Conservation (phyloP, 2,329 filamentous ascomycete species). For the Waltergamsia citrina region DNA sequence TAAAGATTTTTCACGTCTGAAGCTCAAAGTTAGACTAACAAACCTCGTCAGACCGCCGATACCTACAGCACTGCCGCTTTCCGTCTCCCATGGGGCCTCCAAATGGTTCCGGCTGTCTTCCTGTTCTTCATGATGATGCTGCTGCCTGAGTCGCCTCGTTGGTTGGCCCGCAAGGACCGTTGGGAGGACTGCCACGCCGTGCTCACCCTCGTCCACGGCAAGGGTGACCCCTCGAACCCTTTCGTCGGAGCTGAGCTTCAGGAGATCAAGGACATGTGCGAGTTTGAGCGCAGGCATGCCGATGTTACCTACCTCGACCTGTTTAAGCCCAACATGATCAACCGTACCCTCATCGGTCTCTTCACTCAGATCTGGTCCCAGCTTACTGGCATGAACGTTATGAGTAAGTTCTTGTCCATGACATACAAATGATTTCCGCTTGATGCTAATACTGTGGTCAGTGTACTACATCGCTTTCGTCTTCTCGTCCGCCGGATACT, state of each 20-base stretch:
- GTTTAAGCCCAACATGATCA: slow-evolving; percentile 56
- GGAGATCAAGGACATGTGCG: slow-evolving; percentile 65
- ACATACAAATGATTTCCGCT: background rate
- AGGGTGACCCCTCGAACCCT: slow-evolving; percentile 53
- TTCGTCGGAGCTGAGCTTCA: slow-evolving; percentile 60
- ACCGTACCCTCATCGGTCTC: slow-evolving; percentile 39
- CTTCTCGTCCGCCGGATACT: slow-evolving; percentile 28
- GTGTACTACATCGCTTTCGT: slow-evolving; percentile 53
- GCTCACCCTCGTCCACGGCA: slow-evolving; percentile 50
- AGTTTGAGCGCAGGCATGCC: slow-evolving; percentile 61
- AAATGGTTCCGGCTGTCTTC: slow-evolving; percentile 52
- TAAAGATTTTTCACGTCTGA: no score
- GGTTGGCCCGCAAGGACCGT: slow-evolving; percentile 53
- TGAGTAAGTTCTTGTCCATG: slow-evolving; percentile 35
- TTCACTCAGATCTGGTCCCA: slow-evolving; percentile 49
- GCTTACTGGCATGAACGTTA: slow-evolving; percentile 46
- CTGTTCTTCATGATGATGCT: slow-evolving; percentile 50
- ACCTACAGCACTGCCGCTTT: slow-evolving; percentile 43
- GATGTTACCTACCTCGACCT: slow-evolving; percentile 65
- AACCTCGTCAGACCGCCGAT: no score
- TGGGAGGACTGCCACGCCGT: slow-evolving; percentile 47
- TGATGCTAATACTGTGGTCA: no score
- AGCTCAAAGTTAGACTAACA: no score
- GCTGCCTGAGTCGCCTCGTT: slow-evolving; percentile 52
- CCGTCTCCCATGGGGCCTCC: slow-evolving; percentile 55